Evolutionary conservation across 179 eudicot genomes (phyloP), one percentile per base, ranked within the genome.

Genomic region (Vitellaria paradoxa): DNA sequence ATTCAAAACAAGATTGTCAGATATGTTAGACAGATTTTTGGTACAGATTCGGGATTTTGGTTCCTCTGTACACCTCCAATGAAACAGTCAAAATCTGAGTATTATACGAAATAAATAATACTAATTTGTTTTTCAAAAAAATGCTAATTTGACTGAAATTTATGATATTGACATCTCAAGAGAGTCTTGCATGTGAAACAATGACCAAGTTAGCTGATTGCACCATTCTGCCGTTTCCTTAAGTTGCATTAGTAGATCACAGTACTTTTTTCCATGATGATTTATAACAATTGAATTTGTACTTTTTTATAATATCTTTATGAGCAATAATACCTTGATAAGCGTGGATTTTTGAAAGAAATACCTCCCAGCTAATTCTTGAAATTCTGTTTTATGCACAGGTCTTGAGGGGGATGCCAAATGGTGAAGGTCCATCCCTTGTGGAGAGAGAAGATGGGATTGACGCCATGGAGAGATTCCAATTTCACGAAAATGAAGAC

Each of bases 391-490:
- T n/a, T 69, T 61, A 26, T 73, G 72, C 49, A 11, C 83, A 96
- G 99, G 98, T 92, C 57, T 79, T 96, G 52, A 86, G 99, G 85
- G 99, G 97, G 81, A 88, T 94, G 94, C 99, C 98, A 1, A 81
- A 94, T 73, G 91, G 90, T 1, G 90, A 94, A 83, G n/a, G n/a
- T n/a, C n/a, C n/a, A n/a, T n/a, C n/a, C n/a, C n/a, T n/a, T n/a
- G n/a, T n/a, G n/a, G n/a, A n/a, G n/a, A n/a, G n/a, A n/a, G n/a
- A n/a, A n/a, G n/a, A n/a, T n/a, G n/a, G n/a, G n/a, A n/a, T n/a
- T n/a, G n/a, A 96, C 67, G 98, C 99, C 82, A 89, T 96, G 98
- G 99, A 96, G 78, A 84, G 98, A 76, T 94, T 89, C 77, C 98
- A 94, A 75, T 96, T 96, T 76, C 99, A 96, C 56, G 98, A 94